Evolutionary conservation across 768 basidiomycete species (phyloP).

Genomic region (Mycena rosella): DNA sequence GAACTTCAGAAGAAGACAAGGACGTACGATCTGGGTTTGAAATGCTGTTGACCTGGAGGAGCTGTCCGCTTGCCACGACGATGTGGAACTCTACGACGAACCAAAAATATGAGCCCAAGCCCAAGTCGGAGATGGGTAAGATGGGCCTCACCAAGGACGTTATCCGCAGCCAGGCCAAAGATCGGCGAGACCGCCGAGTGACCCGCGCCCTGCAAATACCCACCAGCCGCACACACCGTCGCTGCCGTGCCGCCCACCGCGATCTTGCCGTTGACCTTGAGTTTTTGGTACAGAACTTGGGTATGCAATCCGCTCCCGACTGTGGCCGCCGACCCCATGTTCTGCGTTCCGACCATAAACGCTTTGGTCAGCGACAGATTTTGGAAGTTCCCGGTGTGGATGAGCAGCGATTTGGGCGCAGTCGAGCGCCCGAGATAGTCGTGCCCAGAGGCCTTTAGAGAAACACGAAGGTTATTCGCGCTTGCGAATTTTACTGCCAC

Average conservation of each 20-base stretch:
- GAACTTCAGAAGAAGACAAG: not conserved
- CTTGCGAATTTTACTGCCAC: slow-evolving; percentile 46
- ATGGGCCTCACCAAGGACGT: slow-evolving; percentile 31
- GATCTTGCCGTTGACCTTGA: slow-evolving; percentile 40
- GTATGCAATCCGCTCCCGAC: slow-evolving; percentile 46
- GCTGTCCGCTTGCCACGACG: slow-evolving; percentile 19
- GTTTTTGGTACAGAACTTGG: slow-evolving; percentile 37
- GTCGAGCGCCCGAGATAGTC: slow-evolving; percentile 54
- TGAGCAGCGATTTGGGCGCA: slow-evolving; percentile 46
- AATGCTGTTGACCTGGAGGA: slow-evolving; percentile 11
- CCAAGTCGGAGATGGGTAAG: not conserved
- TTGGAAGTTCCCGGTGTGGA: slow-evolving; percentile 47
- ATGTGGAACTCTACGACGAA: slow-evolving; percentile 12
- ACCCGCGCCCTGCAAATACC: slow-evolving; percentile 51
- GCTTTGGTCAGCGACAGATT: slow-evolving; percentile 41
- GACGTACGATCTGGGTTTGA: slow-evolving; percentile 19
- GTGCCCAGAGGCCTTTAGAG: slow-evolving; percentile 50
- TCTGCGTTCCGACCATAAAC: slow-evolving; percentile 28
- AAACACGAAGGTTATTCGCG: slow-evolving; percentile 46
- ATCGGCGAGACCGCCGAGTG: slow-evolving; percentile 45
- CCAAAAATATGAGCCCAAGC: not conserved
- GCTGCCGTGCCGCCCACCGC: slow-evolving; percentile 44
- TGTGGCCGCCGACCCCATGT: slow-evolving; percentile 45
- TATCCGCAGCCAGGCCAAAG: slow-evolving; percentile 44
- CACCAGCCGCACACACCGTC: slow-evolving; percentile 48